Evolutionary conservation across 345 rosid species (phyloP), one percentile per base, ranked within the genome.

Genomic region (Crucihimalaya himalaica): DNA sequence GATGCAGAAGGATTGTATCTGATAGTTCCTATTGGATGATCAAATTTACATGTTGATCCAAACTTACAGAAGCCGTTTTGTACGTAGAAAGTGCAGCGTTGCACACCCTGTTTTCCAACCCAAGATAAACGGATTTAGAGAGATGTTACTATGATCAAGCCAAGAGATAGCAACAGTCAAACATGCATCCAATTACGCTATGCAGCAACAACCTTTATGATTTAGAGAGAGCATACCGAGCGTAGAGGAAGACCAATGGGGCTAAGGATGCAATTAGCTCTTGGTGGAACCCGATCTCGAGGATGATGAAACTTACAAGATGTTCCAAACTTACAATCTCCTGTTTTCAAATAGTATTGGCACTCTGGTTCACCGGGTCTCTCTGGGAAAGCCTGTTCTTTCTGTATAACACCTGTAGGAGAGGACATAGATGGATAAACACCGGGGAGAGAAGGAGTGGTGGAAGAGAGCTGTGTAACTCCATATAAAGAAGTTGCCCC

Each of bases 351-450:
- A 81, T 83, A 96, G 81, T 84, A 90, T 58, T 84, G 92, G 73
- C 99, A 96, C 63, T 92, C 99, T 32, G 86, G 91, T 74, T 90
- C 96, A 54, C 96, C 92, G 20, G 96, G 96, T 78, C 99, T 96
- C 80, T 96, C 89, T n/a, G 98, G 99, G 83, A 90, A 96, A 59
- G 79, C 68, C 40, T 82, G 86, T 18, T 89, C 93, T 81, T 57
- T 87, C 77, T 82, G 93, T 67, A 70, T 59, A 76, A 87, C 83
- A 70, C 87, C 88, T 15, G 67, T 45, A 9, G 89, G 73, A 54
- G 86, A 80, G 25, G 85, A 69, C 45, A 81, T 40, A 53, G 92
- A 77, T 37, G 82, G 83, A 81, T 85, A 86, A 35, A 88, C 72
- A 56, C 90, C 89, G 4, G 84, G 83, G 79, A 81, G 83, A 8